Evolutionary conservation across 202 grass and related monocot species (phyloP), one percentile per base, ranked within the genome.

Genomic region (Setaria viridis): DNA sequence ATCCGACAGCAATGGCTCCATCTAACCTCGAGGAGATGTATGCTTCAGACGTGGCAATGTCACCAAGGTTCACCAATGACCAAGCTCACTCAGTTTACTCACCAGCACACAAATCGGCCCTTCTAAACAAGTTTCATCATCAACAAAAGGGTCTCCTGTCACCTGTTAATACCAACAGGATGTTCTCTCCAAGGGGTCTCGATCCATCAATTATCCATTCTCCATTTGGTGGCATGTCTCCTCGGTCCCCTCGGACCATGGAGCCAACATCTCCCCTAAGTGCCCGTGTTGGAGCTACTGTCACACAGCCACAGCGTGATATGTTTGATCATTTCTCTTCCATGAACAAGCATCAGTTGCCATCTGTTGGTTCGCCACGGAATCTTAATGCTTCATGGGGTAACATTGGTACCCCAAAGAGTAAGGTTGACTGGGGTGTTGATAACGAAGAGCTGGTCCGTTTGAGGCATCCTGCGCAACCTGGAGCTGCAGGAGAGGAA

Each of bases 81-180:
- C 89, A 94, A 85, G 81, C 68, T 60, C 77, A 87, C 79, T 58
- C 43, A 4, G 72, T 87, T 15, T 99, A 92, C 87, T 94, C 93
- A 2, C 90, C 93, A 25, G 90, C 91, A 7, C 93, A 99, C 77
- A 99, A 93, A 70, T 89, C 87, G 68, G 88, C 88, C 5, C 85
- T 96, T n/a, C 77, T 99, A 29, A 94, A 93, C 77, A 94, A 96
- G 55, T 76, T 97, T 65, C 88, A 97, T 65, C 88, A 97, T 50
- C 93, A 95, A 72, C 92, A 92, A 60, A 88, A 89, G 72, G 81
- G 88, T 17, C 83, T 94, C 64, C 80, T 99, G 11, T 89, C 96
- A 12, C 91, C 96, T 15, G 85, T 93, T 35, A 92, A 95, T 83
- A 99, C 91, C 14, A 93, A 90, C 64, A 86, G 85, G 68, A 83